Evolutionary conservation across 371 early-diverging fungal genomes (phyloP).

Genomic region (Mucor irregularis): DNA sequence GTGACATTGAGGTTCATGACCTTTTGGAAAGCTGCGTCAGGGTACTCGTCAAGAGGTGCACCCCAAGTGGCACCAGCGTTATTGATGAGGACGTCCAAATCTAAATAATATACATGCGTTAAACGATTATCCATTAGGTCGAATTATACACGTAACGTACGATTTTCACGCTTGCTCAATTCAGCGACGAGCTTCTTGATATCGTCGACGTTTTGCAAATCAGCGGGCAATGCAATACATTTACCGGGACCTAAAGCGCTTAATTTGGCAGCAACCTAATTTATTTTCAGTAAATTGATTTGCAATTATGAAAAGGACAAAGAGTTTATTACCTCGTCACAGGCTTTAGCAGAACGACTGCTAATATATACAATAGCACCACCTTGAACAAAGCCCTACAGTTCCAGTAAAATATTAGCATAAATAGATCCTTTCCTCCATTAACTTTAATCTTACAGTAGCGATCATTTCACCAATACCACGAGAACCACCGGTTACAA

Average conservation of each 20-base stretch:
- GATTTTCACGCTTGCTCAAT: slow-evolving; percentile 60
- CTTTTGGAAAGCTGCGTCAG: slow-evolving; percentile 74
- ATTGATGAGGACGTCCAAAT: slow-evolving; percentile 84
- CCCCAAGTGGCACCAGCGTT: slow-evolving; percentile 88
- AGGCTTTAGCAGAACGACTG: slow-evolving; percentile 63
- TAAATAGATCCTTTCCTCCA: not conserved
- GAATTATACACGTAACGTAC: no score
- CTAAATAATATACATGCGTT: slow-evolving; percentile 38
- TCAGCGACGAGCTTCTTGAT: slow-evolving; percentile 60
- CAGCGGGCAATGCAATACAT: slow-evolving; percentile 77
- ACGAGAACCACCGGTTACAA: slow-evolving; percentile 90
- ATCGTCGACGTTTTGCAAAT: slow-evolving; percentile 70
- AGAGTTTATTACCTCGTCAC: slow-evolving; percentile 59
- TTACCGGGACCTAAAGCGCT: slow-evolving; percentile 65
- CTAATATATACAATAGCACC: slow-evolving; percentile 81
- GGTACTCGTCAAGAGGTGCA: slow-evolving; percentile 61
- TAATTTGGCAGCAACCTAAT: slow-evolving; percentile 56
- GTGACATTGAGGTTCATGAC: slow-evolving; percentile 89
- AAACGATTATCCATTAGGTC: no score
- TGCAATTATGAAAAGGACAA: no score
- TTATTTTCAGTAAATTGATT: not conserved
- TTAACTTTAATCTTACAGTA: no score
- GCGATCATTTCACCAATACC: slow-evolving; percentile 79
- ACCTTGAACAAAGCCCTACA: slow-evolving; percentile 68
- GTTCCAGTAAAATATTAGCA: no score